A percentile compares a stretch with the other conserved stretches of the same genome.
Conservation (phyloP, 345 rosid species). For the Schrenkiella parvula region DNA sequence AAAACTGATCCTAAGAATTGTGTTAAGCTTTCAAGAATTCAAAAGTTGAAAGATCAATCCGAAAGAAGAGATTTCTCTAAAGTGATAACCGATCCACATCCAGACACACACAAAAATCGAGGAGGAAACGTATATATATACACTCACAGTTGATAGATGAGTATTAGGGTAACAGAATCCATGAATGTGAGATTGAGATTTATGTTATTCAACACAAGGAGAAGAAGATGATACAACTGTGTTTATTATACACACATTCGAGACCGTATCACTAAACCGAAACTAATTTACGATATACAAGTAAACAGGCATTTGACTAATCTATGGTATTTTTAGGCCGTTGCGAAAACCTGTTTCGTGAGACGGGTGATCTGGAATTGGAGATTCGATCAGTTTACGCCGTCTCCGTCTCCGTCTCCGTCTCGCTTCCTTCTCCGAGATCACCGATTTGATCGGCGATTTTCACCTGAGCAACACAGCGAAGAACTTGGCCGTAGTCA, state of each 20-base stretch:
- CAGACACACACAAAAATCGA: neutral
- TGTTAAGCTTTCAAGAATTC: no score
- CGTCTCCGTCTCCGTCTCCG: neutral
- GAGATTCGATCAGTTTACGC: constrained; percentile 60
- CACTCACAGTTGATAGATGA: neutral
- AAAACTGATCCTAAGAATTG: neutral
- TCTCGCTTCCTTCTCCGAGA: neutral
- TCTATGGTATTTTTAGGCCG: no score
- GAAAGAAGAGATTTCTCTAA: no score
- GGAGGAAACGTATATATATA: neutral
- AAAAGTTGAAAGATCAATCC: no score
- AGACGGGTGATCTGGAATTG: constrained; percentile 75
- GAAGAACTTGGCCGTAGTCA: constrained; percentile 24
- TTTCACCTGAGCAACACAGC: constrained; percentile 23
- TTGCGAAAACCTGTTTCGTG: constrained; percentile 75
- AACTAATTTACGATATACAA: no score
- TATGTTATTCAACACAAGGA: no score
- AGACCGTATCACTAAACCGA: no score
- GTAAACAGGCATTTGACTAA: no score
- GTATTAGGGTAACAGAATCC: no score
- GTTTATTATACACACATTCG: no score
- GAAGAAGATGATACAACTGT: no score
- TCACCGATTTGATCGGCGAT: constrained; percentile 5
- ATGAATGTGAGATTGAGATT: no score
- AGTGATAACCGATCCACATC: neutral